Evolutionary conservation across 345 rosid species (phyloP).

Genomic region (Eucalyptus leucophloia): DNA sequence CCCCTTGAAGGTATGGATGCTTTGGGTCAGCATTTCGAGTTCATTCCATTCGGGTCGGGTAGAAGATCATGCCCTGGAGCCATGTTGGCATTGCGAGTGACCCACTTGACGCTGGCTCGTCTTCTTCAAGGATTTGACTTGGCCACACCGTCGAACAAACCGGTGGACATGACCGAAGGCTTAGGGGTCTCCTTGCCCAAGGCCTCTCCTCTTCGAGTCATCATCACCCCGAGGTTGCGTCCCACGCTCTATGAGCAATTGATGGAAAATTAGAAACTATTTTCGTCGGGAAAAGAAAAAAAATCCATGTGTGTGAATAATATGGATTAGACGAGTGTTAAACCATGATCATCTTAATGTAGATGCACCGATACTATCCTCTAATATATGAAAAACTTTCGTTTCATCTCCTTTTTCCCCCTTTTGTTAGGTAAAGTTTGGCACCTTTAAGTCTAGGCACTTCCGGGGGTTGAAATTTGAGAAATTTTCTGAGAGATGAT

Average conservation of each 20-base stretch:
- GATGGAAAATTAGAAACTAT: not conserved
- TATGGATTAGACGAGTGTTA: not conserved
- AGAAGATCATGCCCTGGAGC: slow-evolving; percentile 16
- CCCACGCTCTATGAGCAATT: not conserved
- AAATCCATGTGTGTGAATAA: not conserved
- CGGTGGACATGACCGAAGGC: not conserved
- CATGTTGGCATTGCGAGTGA: not conserved
- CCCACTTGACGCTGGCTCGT: not conserved
- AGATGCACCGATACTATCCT: not conserved
- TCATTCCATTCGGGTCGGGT: slow-evolving; percentile 10
- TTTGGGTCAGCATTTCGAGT: not conserved
- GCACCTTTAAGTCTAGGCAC: not conserved
- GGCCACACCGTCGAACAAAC: not conserved
- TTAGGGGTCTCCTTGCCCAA: not conserved
- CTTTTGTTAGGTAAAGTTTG: too few relatives aligned
- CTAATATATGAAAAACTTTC: not conserved
- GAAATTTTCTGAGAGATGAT: not conserved
- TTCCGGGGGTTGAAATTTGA: not conserved
- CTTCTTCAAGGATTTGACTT: not conserved
- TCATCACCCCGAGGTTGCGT: not conserved
- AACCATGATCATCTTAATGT: not conserved
- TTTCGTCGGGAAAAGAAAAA: not conserved
- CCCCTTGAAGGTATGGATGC: not conserved
- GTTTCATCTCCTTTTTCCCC: too few relatives aligned
- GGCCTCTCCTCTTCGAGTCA: not conserved